Base-by-base conservation (phyloP, 2,329 filamentous ascomycete genomes). In the Aspergillus latus region DNA sequence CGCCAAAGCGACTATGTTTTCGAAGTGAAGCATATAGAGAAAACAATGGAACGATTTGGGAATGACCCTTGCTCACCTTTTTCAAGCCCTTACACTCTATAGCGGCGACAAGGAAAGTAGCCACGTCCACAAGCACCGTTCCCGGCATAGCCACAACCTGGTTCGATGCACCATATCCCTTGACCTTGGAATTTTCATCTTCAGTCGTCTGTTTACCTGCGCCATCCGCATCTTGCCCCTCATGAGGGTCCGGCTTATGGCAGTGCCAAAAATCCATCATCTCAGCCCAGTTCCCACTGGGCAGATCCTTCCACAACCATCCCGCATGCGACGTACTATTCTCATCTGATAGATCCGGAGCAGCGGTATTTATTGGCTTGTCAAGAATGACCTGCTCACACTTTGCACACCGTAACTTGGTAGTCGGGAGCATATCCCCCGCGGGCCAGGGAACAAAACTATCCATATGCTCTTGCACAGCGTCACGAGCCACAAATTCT, bases 241-340 rank as follows among this genome's bases (percentile, higher is more conserved):
- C 65, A 30, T 81, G 74, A 21, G 21, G 21, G 59, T 82, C 78
- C 1, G 95, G 94, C 74, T 97, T 97, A 73, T 99, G 94, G 68
- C 94, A 99, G 74, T 99, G 95, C 94, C 94, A 99, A 65, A 99
- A 96, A 72, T 99, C 95, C 94, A 99, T 99, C 92, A 99, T 96
- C 76, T 99, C 94, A 0, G 94, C 95, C 94, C 94, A 99, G 68
- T 96, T 93, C 66, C 96, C 92, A 68, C 92, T 96, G 0, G 94
- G 94, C 15, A 99, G 78, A 68, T 99, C 92, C 74, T 93, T 96
- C 93, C 94, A 99, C 37, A 76, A 72, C 39, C 72, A 75, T 6
- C 84, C 76, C 3, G 50, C 63, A 6, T 40, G 43, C 13, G 16
- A 8, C 9, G 28, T 15, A 8, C 26, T 21, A 34, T 36, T 30